Percentiles rank a stretch among this genome's conserved stretches.
These are phyloP conservation scores for Elongisporangium undulatum DNA, from an alignment of 352 stramenopile genomes.

Conservation along the genomic window DNA sequence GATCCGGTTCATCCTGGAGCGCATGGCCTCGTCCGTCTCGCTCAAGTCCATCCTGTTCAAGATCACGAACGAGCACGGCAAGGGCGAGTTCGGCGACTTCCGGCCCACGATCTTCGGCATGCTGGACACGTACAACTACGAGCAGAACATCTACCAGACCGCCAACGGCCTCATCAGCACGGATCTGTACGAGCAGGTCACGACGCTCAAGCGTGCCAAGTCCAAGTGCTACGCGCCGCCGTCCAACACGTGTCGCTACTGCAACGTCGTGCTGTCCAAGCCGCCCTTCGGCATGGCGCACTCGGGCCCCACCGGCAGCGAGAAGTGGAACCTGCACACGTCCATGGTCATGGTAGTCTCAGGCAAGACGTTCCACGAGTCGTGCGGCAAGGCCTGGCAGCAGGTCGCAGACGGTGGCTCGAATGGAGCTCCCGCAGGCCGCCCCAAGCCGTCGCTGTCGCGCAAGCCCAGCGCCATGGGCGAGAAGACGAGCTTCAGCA, in stretches of 20 bases:
- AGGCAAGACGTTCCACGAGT: constrained; percentile 82
- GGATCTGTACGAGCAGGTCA: constrained; percentile 84
- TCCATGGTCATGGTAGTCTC: constrained; percentile 81
- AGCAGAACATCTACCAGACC: constrained; percentile 88
- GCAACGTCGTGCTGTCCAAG: constrained; percentile 75
- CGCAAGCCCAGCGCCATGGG: constrained; percentile 35
- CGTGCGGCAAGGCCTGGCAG: constrained; percentile 82
- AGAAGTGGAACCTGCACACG: constrained; percentile 84
- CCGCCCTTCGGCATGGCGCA: constrained; percentile 83
- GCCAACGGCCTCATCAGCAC: constrained; percentile 79
- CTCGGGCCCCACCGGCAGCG: constrained; percentile 48
- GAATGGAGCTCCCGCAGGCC: not conserved
- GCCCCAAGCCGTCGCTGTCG: constrained; percentile 18
- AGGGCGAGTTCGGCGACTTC: constrained; percentile 92
- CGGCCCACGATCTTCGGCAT: constrained; percentile 93
- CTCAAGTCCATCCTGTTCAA: constrained; percentile 93
- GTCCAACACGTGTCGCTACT: constrained; percentile 76
- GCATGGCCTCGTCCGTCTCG: constrained; percentile 92
- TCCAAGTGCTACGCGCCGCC: constrained; percentile 68
- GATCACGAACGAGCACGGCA: constrained; percentile 93
- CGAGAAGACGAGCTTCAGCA: constrained; percentile 23
- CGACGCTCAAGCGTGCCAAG: constrained; percentile 68
- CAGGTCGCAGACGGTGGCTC: constrained; percentile 67
- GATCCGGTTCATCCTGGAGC: constrained; percentile 91
- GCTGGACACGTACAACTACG: constrained; percentile 92